phyloP scores from a whole-genome alignment of 2,329 filamentous ascomycete species.

The Clarireedia homoeocarpa region DNA sequence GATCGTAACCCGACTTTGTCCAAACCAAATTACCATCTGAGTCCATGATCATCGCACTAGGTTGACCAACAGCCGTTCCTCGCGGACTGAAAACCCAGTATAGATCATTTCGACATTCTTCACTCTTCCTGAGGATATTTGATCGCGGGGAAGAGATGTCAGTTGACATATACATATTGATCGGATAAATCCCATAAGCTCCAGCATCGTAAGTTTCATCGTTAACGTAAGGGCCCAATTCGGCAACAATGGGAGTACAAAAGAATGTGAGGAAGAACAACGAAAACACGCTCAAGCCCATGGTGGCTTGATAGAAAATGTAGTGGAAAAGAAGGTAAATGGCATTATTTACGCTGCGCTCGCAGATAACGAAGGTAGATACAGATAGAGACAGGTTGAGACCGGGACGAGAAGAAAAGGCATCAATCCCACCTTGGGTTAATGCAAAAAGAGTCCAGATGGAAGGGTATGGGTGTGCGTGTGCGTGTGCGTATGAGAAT shows the following conservation, averaged over 20 bases:
- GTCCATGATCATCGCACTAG: conserved; percentile 38
- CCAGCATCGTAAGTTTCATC: conserved; percentile 29
- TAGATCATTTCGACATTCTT: conserved; percentile 32
- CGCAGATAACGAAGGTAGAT: neutral
- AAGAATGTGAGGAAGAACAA: neutral
- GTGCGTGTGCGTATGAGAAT: too few species aligned
- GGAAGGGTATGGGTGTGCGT: too few species aligned
- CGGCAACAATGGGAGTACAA: neutral
- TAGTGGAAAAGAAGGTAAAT: neutral
- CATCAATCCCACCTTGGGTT: too few species aligned
- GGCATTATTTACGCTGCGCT: neutral
- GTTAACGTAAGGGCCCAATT: conserved; percentile 9
- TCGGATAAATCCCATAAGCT: conserved; percentile 30
- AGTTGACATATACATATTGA: conserved; percentile 29
- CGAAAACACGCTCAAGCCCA: neutral
- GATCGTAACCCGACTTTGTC: conserved; percentile 31
- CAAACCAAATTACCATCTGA: conserved; percentile 37
- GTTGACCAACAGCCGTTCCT: conserved; percentile 28
- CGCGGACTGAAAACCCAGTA: conserved; percentile 36
- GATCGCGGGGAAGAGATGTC: conserved; percentile 30
- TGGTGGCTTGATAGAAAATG: neutral
- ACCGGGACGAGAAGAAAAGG: too few species aligned
- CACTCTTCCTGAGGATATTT: conserved; percentile 25
- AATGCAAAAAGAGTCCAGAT: too few species aligned
- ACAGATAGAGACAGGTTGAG: too few species aligned